phyloP scores from a whole-genome alignment of 2,329 filamentous ascomycete species.

The Ambrosiella beaveri region DNA sequence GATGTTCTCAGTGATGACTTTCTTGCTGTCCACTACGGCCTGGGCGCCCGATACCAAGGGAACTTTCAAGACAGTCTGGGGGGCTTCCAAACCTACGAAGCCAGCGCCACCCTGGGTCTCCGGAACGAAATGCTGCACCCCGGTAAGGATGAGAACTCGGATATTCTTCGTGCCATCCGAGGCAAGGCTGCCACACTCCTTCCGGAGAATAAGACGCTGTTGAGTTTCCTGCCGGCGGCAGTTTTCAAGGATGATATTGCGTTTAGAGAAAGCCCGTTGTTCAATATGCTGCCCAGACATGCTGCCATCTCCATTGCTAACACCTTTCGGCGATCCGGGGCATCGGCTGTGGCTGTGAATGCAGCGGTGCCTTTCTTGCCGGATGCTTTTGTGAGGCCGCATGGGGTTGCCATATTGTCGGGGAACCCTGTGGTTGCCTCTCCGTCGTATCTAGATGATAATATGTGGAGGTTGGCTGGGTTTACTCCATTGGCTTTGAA shows the following conservation, averaged over 20 bases:
- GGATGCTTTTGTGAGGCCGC: slow-evolving; percentile 64
- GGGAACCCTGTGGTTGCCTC: slow-evolving; percentile 68
- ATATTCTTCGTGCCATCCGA: slow-evolving; percentile 77
- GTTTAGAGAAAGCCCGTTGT: slow-evolving; percentile 58
- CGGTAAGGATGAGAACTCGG: slow-evolving; percentile 77
- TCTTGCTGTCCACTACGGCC: slow-evolving; percentile 73
- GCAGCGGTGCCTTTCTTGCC: slow-evolving; percentile 74
- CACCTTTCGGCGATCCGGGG: slow-evolving; percentile 54
- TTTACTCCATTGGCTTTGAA: slow-evolving; percentile 75
- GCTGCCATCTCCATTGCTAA: slow-evolving; percentile 51
- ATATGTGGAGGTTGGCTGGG: slow-evolving; percentile 82
- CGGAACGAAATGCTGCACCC: slow-evolving; percentile 82
- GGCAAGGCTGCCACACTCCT: slow-evolving; percentile 68
- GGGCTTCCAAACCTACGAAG: slow-evolving; percentile 88
- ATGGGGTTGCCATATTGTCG: slow-evolving; percentile 66
- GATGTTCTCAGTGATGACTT: slow-evolving; percentile 81
- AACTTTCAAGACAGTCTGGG: slow-evolving; percentile 96
- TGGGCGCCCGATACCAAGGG: slow-evolving; percentile 80
- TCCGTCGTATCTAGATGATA: slow-evolving; percentile 77
- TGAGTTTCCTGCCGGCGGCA: slow-evolving; percentile 68
- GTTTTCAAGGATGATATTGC: slow-evolving; percentile 68
- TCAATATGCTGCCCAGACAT: slow-evolving; percentile 57
- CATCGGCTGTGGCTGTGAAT: slow-evolving; percentile 63
- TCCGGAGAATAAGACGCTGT: slow-evolving; percentile 61
- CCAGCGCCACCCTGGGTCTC: slow-evolving; percentile 76